These are phyloP conservation scores for Aspergillus homomorphus DNA, from an alignment of 495 filamentous ascomycete genomes.

Conservation along the genomic window DNA sequence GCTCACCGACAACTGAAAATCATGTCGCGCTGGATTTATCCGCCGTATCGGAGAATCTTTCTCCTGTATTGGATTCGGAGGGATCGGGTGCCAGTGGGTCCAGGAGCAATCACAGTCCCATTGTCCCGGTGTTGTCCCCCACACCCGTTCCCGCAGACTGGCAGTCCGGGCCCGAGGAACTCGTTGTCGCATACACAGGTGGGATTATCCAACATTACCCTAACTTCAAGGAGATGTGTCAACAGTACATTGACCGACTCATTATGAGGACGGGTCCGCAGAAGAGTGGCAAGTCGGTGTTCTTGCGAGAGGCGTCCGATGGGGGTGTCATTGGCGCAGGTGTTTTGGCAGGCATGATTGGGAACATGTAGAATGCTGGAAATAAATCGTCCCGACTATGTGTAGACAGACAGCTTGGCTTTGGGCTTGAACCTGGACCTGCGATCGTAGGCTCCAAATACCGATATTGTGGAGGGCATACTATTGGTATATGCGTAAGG, in stretches of 20 bases:
- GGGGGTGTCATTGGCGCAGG: conserved; percentile 76
- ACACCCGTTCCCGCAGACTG: conserved; percentile 38
- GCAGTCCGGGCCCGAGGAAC: conserved; percentile 54
- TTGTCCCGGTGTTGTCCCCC: conserved; percentile 43
- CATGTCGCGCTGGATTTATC: conserved; percentile 21
- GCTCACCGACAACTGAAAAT: conserved; percentile 33
- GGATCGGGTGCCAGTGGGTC: not conserved
- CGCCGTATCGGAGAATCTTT: conserved; percentile 9
- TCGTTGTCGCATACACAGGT: conserved; percentile 75
- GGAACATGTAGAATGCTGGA: conserved; percentile 21
- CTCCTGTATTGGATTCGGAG: not conserved
- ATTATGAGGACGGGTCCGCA: conserved; percentile 54
- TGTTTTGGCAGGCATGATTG: conserved; percentile 63
- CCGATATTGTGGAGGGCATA: conserved; percentile 8
- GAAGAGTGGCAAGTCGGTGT: conserved; percentile 55
- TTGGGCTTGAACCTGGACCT: not conserved
- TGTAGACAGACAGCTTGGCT: not conserved
- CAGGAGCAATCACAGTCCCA: conserved; percentile 31
- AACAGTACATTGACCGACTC: conserved; percentile 62
- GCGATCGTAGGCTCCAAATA: not conserved
- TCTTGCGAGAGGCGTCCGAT: conserved; percentile 67
- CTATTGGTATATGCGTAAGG: conserved; percentile 7
- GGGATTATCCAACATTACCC: conserved; percentile 77
- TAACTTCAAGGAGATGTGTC: conserved; percentile 65
- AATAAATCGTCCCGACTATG: not conserved